Base-by-base conservation (phyloP, 768 basidiomycete genomes). In the Lentinula guzmanii region DNA sequence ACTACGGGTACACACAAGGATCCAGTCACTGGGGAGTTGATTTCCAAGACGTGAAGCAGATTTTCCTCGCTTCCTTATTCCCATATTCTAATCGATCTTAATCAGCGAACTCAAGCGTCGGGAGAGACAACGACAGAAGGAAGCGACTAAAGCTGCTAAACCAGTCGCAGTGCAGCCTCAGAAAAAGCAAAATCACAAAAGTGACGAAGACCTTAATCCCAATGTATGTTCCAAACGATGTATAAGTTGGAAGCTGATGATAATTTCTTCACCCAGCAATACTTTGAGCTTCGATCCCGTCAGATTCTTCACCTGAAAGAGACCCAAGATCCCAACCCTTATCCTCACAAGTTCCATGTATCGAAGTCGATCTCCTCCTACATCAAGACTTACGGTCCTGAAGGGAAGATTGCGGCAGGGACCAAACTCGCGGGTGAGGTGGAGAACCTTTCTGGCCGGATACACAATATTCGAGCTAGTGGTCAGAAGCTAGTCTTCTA, bases 281-380 rank as follows among this genome's bases (percentile, higher is more conserved):
- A 98, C 81, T 96, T 89, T 71, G 95, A 98, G 70, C 77, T 94
- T 66, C 90, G 97, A 66, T 93, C 90, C 33, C 86, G 93, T 52
- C 87, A 91, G 67, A 94, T 99, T 68, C 83, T 86, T 64, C 85
- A 86, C 66, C 84, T 99, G 64, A 89, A 92, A 74, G 81, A 87
- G 70, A 90, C 91, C 33, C 89, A 90, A 72, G 74, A 82, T 6
- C 96, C 95, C 2, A 91, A 95, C 72, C 97, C 97, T 2, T 99
- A 98, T 78, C 97, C 97, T 6, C 97, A 99, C 87, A 99, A 99
- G 85, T 99, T 99, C 77, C 74, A 96, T 66, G 95, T 98, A 21
- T 79, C 88, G 61, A 79, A 75, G 63, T 93, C 92, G 7, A 79
- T 99, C 69, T 76, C 85, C 2, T 70, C 76, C 4, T 99, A 87